Conservation (phyloP, 768 basidiomycete species). For the Albatrellus ellisii region DNA sequence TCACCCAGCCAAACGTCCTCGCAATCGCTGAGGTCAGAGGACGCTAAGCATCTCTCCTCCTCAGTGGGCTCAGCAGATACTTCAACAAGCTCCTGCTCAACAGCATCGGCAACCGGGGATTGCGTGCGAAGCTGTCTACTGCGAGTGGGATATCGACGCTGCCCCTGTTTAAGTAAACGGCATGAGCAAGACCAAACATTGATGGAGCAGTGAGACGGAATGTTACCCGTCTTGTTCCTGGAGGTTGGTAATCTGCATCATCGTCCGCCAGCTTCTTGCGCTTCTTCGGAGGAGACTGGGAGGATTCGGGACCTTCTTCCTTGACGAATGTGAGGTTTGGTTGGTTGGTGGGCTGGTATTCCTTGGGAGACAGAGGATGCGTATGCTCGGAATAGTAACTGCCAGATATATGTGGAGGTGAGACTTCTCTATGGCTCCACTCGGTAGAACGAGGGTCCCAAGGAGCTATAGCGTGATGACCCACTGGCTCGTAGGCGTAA, state of each 20-base stretch:
- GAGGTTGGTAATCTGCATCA: conserved; percentile 44
- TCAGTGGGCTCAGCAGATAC: conserved; percentile 21
- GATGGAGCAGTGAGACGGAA: conserved; percentile 4
- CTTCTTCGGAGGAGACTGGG: conserved; percentile 27
- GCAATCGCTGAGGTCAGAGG: conserved; percentile 76
- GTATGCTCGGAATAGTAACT: conserved; percentile 23
- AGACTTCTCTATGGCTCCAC: conserved; percentile 25
- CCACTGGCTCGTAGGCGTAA: conserved; percentile 24
- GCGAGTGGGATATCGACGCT: conserved; percentile 25
- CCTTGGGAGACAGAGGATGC: conserved; percentile 18
- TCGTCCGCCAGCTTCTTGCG: conserved; percentile 34
- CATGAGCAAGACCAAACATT: neutral
- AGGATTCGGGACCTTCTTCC: conserved; percentile 4
- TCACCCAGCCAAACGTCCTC: conserved; percentile 66
- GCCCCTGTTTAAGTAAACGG: conserved; percentile 9
- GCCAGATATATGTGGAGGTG: conserved; percentile 25
- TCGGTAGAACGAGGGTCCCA: conserved; percentile 27
- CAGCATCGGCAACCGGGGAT: conserved; percentile 13
- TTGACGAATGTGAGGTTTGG: conserved; percentile 6
- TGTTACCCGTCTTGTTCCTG: conserved; percentile 44
- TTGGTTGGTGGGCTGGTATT: conserved; percentile 14
- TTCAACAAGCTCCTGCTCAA: conserved; percentile 20
- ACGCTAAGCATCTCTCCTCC: conserved; percentile 34
- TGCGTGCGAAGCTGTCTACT: conserved; percentile 18
- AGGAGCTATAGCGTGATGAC: conserved; percentile 26